Conservation (phyloP, 371 early-diverging fungal species). For the Syncephalastrum contaminatum region DNA sequence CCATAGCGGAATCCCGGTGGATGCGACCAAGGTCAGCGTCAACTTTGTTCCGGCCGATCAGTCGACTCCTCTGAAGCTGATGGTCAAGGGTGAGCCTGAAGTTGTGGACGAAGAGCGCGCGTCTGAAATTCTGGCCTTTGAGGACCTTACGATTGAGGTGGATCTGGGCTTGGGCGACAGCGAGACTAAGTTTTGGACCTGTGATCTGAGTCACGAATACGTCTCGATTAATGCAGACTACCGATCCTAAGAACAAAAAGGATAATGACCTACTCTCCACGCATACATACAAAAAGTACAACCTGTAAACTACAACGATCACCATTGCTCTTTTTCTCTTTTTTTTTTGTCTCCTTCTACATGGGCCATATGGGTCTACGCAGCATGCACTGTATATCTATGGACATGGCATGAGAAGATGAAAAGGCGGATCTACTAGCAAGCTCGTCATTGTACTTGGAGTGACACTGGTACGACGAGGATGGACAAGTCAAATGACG, state of each 20-base stretch:
- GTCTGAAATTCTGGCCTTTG: slow-evolving; percentile 75
- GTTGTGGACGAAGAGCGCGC: slow-evolving; percentile 80
- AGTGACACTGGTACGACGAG: too few species aligned
- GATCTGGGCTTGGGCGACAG: slow-evolving; percentile 77
- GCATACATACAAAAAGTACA: too few species aligned
- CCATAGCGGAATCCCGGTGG: slow-evolving; percentile 54
- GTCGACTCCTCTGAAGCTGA: slow-evolving; percentile 62
- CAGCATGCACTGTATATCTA: too few species aligned
- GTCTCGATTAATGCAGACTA: slow-evolving; percentile 92
- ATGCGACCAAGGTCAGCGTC: slow-evolving; percentile 77
- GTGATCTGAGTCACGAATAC: slow-evolving; percentile 93
- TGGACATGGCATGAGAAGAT: too few species aligned
- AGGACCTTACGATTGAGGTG: slow-evolving; percentile 80
- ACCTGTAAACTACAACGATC: too few species aligned
- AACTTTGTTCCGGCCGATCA: slow-evolving; percentile 70
- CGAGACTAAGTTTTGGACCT: slow-evolving; percentile 87
- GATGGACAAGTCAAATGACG: too few species aligned
- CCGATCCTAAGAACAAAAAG: slow-evolving; percentile 56
- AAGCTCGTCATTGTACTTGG: too few species aligned
- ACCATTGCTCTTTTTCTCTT: too few species aligned
- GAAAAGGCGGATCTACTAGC: too few species aligned
- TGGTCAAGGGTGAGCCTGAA: slow-evolving; percentile 84
- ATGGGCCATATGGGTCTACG: too few species aligned
- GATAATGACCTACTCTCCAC: too few species aligned
- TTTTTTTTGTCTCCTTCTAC: too few species aligned